These are phyloP conservation scores for Pedinophyceae sp. DNA, from an alignment of 139 green algal species.

Conservation along the genomic window DNA sequence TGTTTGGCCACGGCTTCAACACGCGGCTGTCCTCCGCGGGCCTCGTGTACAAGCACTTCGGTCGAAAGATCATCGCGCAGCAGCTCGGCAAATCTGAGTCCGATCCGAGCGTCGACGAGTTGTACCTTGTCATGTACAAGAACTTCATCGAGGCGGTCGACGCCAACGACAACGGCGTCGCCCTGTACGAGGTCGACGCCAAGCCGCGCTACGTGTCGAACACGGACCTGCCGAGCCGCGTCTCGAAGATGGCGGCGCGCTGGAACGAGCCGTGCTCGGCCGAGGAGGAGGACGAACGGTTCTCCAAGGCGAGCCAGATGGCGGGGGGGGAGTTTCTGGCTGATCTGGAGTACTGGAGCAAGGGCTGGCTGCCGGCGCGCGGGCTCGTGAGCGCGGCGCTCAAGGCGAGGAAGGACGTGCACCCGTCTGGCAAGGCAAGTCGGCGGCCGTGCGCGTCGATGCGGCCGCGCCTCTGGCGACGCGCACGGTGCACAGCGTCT, in stretches of 20 bases:
- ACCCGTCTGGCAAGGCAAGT: slow-evolving; percentile 35
- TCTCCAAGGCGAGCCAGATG: slow-evolving; percentile 68
- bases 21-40: slow-evolving; percentile 47
- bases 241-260: slow-evolving; percentile 19
- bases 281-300: slow-evolving; percentile 36
- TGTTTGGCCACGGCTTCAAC: slow-evolving; percentile 53
- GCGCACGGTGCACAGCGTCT: slow-evolving; percentile 14
- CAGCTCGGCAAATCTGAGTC: slow-evolving; percentile 26
- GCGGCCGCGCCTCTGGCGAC: no score
- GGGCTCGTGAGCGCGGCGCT: slow-evolving; percentile 39
- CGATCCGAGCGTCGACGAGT: background rate
- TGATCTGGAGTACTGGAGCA: slow-evolving; percentile 31
- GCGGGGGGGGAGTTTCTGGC: slow-evolving; percentile 73
- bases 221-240: slow-evolving; percentile 60
- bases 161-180: slow-evolving; percentile 87
- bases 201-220: slow-evolving; percentile 61
- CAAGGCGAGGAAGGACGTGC: slow-evolving; percentile 18
- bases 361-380: slow-evolving; percentile 74
- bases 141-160: slow-evolving; percentile 90
- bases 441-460: no score
- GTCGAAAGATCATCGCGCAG: slow-evolving; percentile 9
- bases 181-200: slow-evolving; percentile 35
- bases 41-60: slow-evolving; percentile 79
- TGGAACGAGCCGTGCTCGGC: slow-evolving; percentile 57
- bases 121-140: slow-evolving; percentile 54